Percentiles rank a stretch among this genome's conserved stretches.
Conservation (phyloP, 495 filamentous ascomycete genomes). For the Penicilliopsis zonata region DNA sequence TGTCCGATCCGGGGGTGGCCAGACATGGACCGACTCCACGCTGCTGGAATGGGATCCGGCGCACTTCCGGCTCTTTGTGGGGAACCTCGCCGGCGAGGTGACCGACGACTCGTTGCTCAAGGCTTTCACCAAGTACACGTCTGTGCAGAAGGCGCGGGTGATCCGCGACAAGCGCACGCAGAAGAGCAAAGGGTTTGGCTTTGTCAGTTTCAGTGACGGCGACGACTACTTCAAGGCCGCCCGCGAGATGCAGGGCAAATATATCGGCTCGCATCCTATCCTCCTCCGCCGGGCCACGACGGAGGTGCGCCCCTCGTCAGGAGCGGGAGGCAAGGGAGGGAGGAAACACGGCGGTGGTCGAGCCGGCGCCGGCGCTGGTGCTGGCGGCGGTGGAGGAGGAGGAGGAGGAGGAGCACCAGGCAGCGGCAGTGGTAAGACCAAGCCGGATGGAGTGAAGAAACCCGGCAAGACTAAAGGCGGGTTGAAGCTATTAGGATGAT, state of each 20-base stretch:
- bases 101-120: slow-evolving; percentile 93
- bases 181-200: slow-evolving; percentile 92
- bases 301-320: slow-evolving; percentile 63
- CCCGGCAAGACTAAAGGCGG: slow-evolving; percentile 70
- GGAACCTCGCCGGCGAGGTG: slow-evolving; percentile 95
- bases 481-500: slow-evolving; percentile 62
- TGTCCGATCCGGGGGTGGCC: slow-evolving; percentile 72
- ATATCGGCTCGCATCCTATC: slow-evolving; percentile 94
- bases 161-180: slow-evolving; percentile 89
- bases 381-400: slow-evolving; percentile 14
- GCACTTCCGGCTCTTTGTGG: slow-evolving; percentile 90
- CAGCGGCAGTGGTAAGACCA: slow-evolving; percentile 24
- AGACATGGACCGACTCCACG: slow-evolving; percentile 75
- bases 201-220: slow-evolving; percentile 88
- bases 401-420: slow-evolving; percentile 19
- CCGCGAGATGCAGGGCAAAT: slow-evolving; percentile 98
- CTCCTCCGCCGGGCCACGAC: slow-evolving; percentile 77
- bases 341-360: slow-evolving; percentile 30
- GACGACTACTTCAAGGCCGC: slow-evolving; percentile 93
- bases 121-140: slow-evolving; percentile 79
- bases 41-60: slow-evolving; percentile 93
- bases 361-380: slow-evolving; percentile 20
- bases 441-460: slow-evolving; percentile 64
- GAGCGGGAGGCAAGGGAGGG: slow-evolving; percentile 29
- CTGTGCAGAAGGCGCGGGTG: slow-evolving; percentile 87